phyloP scores from a whole-genome alignment of 352 stramenopile genomes.

The Pythium folliculosum region DNA sequence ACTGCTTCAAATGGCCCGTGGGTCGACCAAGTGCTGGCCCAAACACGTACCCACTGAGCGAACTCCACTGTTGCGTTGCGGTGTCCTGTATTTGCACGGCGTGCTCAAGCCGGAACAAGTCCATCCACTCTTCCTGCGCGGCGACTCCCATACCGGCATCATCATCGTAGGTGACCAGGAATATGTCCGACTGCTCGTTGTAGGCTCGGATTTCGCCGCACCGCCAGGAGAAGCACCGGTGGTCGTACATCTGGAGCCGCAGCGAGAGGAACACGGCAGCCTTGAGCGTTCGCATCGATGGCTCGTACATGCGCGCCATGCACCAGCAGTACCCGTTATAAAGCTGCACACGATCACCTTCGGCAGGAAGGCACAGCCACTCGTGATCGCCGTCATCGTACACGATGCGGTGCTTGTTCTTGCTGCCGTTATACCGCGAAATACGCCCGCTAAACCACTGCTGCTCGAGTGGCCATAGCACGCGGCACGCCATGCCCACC shows the following conservation, averaged over 20 bases:
- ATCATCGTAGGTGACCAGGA: constrained; percentile 58
- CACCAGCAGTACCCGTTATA: constrained; percentile 76
- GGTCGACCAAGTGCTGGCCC: constrained; percentile 45
- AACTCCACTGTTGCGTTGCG: constrained; percentile 59
- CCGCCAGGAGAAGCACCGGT: constrained; percentile 47
- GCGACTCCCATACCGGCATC: constrained; percentile 4
- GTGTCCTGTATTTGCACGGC: constrained; percentile 65
- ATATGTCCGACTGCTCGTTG: constrained; percentile 52
- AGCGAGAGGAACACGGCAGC: constrained; percentile 54
- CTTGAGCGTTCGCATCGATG: constrained; percentile 47
- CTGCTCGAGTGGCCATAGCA: constrained; percentile 77
- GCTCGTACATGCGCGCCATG: constrained; percentile 68
- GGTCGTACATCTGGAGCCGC: constrained; percentile 58
- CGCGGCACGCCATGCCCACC: constrained; percentile 60
- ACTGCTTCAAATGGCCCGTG: constrained; percentile 27
- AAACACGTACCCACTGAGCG: constrained; percentile 74
- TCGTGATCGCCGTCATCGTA: constrained; percentile 83
- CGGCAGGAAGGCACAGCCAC: constrained; percentile 50
- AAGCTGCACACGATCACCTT: constrained; percentile 58
- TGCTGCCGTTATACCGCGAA: constrained; percentile 53
- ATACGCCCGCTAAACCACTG: constrained; percentile 71
- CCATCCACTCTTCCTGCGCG: constrained; percentile 51
- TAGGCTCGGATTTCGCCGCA: constrained; percentile 52
- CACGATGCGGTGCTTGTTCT: constrained; percentile 67
- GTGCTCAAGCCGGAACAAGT: constrained; percentile 61